Base-by-base conservation (phyloP, 164 flowering plant species). In the Nymphaea colorata region DNA sequence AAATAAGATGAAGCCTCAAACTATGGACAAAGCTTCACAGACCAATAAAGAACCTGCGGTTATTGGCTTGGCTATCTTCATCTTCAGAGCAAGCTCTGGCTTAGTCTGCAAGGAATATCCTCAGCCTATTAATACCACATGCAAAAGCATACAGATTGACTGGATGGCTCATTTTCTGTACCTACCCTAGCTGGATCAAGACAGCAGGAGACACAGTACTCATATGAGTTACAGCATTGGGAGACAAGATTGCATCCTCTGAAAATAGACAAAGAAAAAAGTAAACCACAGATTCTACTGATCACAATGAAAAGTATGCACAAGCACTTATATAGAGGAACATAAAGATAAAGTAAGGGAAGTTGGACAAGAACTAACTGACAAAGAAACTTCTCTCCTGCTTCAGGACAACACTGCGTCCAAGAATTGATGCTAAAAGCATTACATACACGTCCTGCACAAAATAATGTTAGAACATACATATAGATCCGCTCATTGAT, bases 201-300 rank as follows among this genome's bases (percentile, higher is more conserved):
- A 81, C 99, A 94, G 78, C 99, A 94, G 43, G 99, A 87, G 75
- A 94, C 96, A 79, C 99, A 94, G 71, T 47, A 90, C 71, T 94
- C 99, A 74, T 94, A 94, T 2, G 93, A 85, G 76, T 85, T 82
- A 81, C 98, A 94, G 78, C 99, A 94, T 70, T 84, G 89, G 62
- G 93, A 87, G 70, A 75, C 78, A 74, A 85, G 77, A 71, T 88
- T 90, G 86, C 98, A 94, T 68, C 96, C 99, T 25, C 97, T 90
- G 84, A 77, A 74, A 64, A 64, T 4, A 67, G 64, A 64, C 41
- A 74, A 7, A 67, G n/a, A 73, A 62, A 10, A 41, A 43, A 15
- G 17, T 16, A 60, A 11, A 8, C 64, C 64, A 61, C 6, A 61
- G 6, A 5, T 6, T 6, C 2, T 6, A 10, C 6, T 6, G 64